Evolutionary conservation across 176 grass and related monocot genomes (phyloP), one percentile per base, ranked within the genome.

Genomic region (Carex pumila): DNA sequence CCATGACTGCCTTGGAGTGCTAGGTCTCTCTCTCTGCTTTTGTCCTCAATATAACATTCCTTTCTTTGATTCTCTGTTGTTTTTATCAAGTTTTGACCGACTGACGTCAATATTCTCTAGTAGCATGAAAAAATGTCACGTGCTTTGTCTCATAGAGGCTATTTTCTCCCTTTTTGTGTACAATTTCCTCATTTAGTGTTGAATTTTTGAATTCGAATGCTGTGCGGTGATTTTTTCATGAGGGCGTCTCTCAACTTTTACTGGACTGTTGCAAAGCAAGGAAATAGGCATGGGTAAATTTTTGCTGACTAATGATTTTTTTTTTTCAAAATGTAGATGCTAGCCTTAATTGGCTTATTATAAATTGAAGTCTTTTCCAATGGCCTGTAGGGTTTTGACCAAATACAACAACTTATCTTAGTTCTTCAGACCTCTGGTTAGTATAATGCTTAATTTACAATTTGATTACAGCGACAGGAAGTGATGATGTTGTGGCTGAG

Each of bases 401-500:
- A 11, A 49, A 79, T 4, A 60, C 25, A 79, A 58, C 7, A 55
- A 29, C 43, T 77, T 17, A 4, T 56, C 14, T 79, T 18, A 32
- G 25, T 15, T 30, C 7, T 8, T 7, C 13, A 13, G 3, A 69
- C 13, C 6, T 39, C 17, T 39, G 37, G 17, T 84, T 76, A 85
- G 60, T 43, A 18, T 58, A 43, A 12, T 64, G 36, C 34, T 47
- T 57, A 79, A 45, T 61, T 47, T 34, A 59, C n/a, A 41, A 39
- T 13, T 49, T 90, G 39, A 12, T 65, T 84, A 19, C 63, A 65
- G 67, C 60, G 31, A 82, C 39, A 89, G 89, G 88, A 65, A 87
- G 82, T 84, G 96, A 84, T 81, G 89, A 98, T 82, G 91, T 90
- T 70, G 89, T 98, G 55, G 93, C 96, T 55, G 96, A 95, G 52